These are phyloP conservation scores for Septoria linicola DNA, from an alignment of 2,329 filamentous ascomycete species.

Conservation along the genomic window DNA sequence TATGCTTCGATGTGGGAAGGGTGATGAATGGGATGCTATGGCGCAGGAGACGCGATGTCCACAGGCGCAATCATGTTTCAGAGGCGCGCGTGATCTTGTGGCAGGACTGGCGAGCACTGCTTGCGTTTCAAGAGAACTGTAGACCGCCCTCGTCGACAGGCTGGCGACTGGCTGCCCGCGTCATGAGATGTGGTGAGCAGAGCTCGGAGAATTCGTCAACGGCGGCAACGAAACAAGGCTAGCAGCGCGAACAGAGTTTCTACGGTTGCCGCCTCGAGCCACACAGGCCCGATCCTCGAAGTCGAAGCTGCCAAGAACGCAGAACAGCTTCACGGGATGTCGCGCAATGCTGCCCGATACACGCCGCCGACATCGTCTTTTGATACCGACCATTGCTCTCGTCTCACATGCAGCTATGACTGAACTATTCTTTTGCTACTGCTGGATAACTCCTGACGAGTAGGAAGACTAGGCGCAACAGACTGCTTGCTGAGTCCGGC, in stretches of 20 bases:
- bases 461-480: constrained; percentile 3
- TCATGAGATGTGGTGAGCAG: not conserved
- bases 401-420: not conserved
- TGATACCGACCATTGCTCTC: not conserved
- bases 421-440: not conserved
- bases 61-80: not conserved
- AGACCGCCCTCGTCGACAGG: too few relatives aligned
- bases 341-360: too few relatives aligned
- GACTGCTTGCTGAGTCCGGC: not conserved
- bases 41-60: not conserved
- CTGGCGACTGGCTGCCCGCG: not conserved
- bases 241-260: not conserved
- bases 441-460: not conserved
- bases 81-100: not conserved
- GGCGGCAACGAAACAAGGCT: not conserved
- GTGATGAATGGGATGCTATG: not conserved
- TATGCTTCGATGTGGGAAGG: not conserved
- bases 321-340: too few relatives aligned
- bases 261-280: too few relatives aligned
- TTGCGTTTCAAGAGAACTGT: constrained; percentile 1
- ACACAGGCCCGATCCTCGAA: too few relatives aligned
- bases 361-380: too few relatives aligned
- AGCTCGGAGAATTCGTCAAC: not conserved
- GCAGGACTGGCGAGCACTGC: constrained; percentile 1
- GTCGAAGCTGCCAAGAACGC: too few relatives aligned